A percentile compares a stretch with the other conserved stretches of the same genome.
phyloP scores from a whole-genome alignment of 2,329 filamentous ascomycete genomes.

The Apiospora rasikravindrae region DNA sequence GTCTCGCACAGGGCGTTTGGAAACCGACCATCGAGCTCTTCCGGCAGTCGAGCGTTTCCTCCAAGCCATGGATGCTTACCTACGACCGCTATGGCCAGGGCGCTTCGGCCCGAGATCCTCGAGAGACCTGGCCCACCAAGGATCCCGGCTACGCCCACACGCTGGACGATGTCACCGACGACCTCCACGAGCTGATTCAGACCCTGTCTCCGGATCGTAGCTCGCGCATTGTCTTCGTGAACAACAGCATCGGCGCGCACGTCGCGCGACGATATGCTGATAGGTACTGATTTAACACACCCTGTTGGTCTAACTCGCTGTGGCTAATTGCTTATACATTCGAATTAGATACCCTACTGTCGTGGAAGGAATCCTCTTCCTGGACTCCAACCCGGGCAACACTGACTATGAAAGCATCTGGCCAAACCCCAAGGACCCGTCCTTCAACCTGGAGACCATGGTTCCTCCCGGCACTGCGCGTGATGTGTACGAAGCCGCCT shows the following conservation, averaged over 20 bases:
- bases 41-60: neutral
- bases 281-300: conserved; percentile 25
- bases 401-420: conserved; percentile 59
- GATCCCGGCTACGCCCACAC: conserved; percentile 52
- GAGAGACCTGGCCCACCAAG: conserved; percentile 32
- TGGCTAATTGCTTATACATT: neutral
- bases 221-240: conserved; percentile 46
- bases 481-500: conserved; percentile 40
- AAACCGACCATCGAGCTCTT: neutral
- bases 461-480: conserved; percentile 44
- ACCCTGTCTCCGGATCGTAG: too few relatives aligned
- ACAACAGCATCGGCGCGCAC: conserved; percentile 58
- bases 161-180: conserved; percentile 45
- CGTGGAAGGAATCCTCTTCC: conserved; percentile 53
- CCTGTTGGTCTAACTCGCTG: too few relatives aligned
- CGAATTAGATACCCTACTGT: conserved; percentile 44
- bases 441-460: conserved; percentile 48
- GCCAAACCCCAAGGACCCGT: conserved; percentile 56
- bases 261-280: conserved; percentile 58
- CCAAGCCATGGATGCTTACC: conserved; percentile 27
- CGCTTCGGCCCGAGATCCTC: conserved; percentile 40
- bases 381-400: conserved; percentile 64
- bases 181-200: conserved; percentile 45
- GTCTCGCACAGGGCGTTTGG: neutral
- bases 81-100: conserved; percentile 67